Evolutionary conservation across 352 stramenopile species (phyloP).

Genomic region (Phytophthora palmivora): DNA sequence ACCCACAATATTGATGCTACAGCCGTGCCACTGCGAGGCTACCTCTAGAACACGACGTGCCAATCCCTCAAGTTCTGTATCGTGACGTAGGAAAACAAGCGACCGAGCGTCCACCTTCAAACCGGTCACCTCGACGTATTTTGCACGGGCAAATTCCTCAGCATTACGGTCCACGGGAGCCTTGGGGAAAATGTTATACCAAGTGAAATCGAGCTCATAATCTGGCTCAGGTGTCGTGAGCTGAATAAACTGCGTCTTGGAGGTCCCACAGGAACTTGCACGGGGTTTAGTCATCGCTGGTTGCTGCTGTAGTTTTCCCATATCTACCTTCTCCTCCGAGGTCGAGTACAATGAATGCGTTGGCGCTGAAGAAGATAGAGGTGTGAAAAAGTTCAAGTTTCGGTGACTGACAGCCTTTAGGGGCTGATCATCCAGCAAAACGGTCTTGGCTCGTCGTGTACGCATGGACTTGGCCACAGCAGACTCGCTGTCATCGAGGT

Average conservation of each 20-base stretch:
- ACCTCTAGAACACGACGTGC: slow-evolving; percentile 59
- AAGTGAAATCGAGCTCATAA: slow-evolving; percentile 82
- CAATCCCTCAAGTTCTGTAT: slow-evolving; percentile 55
- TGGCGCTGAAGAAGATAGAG: slow-evolving; percentile 14
- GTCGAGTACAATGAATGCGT: slow-evolving; percentile 22
- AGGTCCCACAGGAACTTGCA: slow-evolving; percentile 18
- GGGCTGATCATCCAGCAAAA: slow-evolving; percentile 41
- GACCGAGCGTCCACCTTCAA: slow-evolving; percentile 69
- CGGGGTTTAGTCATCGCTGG: slow-evolving; percentile 1
- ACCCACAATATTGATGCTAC: slow-evolving; percentile 71
- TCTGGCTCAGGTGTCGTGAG: slow-evolving; percentile 65
- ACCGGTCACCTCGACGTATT: slow-evolving; percentile 54
- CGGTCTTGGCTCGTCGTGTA: slow-evolving; percentile 47
- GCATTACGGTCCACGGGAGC: slow-evolving; percentile 49
- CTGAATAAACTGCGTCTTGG: slow-evolving; percentile 51
- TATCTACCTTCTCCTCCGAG: slow-evolving; percentile 22
- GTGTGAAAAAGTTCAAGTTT: slow-evolving; percentile 26
- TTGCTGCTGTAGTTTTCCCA: background rate
- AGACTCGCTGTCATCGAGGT: slow-evolving; percentile 38
- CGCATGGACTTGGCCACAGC: slow-evolving; percentile 27
- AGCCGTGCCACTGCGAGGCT: slow-evolving; percentile 71
- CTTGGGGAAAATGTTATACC: slow-evolving; percentile 84
- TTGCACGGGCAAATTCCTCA: slow-evolving; percentile 51
- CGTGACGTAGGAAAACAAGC: slow-evolving; percentile 67
- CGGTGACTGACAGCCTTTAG: slow-evolving; percentile 24